phyloP scores from a whole-genome alignment of 805 yeast genomes.

The Saccharomycopsis sp. region DNA sequence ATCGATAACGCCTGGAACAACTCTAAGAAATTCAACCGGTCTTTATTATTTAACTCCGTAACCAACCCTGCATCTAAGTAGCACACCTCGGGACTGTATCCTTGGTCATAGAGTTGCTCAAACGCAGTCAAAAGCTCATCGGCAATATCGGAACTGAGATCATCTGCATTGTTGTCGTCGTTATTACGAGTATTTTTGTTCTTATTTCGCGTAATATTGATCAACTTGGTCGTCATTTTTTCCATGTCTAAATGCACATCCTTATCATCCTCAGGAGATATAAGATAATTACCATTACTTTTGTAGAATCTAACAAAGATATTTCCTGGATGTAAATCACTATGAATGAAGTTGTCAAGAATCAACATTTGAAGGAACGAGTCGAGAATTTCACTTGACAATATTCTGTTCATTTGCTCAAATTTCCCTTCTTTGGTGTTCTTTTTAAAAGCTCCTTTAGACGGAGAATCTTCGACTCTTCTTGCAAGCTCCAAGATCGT shows the following conservation, averaged over 20 bases:
- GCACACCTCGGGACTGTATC: slow-evolving; percentile 79
- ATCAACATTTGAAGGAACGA: slow-evolving; percentile 91
- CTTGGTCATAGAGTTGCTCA: slow-evolving; percentile 40
- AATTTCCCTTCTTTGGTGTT: slow-evolving; percentile 24
- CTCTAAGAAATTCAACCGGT: slow-evolving; percentile 81
- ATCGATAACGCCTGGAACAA: slow-evolving; percentile 81
- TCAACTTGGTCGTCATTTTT: slow-evolving; percentile 36
- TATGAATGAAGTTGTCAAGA: slow-evolving; percentile 89
- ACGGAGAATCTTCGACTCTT: slow-evolving; percentile 22
- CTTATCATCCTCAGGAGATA: slow-evolving; percentile 22
- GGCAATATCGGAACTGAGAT: slow-evolving; percentile 5
- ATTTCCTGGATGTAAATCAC: slow-evolving; percentile 96
- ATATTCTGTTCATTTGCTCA: slow-evolving; percentile 46
- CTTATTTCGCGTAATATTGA: slow-evolving; percentile 24
- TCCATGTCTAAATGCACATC: slow-evolving; percentile 30
- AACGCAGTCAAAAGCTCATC: slow-evolving; percentile 44
- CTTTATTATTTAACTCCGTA: slow-evolving; percentile 73
- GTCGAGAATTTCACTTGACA: slow-evolving; percentile 79
- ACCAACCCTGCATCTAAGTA: slow-evolving; percentile 91
- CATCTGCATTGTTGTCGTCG: not conserved
- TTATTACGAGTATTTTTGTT: slow-evolving; percentile 22
- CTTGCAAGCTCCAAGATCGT: slow-evolving; percentile 47
- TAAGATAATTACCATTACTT: slow-evolving; percentile 27
- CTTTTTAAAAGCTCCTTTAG: slow-evolving; percentile 15
- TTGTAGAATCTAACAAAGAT: slow-evolving; percentile 70